Percentiles rank a stretch among this genome's conserved stretches.
Evolutionary conservation across 208 protist species (phyloP).

Genomic region (Porcisia hertigi): DNA sequence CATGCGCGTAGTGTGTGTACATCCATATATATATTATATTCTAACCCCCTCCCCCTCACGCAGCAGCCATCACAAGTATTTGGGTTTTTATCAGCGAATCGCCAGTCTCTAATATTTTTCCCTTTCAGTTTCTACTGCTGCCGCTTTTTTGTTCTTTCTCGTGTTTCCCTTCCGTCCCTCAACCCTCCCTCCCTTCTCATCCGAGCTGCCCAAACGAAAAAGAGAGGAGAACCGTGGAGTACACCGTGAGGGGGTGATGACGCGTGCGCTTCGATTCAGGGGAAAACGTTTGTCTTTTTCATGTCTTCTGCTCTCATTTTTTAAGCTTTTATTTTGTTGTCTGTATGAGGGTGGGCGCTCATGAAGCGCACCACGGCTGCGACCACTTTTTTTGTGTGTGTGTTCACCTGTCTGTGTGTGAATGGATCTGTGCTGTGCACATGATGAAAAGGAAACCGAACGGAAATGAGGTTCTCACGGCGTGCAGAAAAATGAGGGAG

Average conservation of each 20-base stretch:
- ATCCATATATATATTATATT: background rate
- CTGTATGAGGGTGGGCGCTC: background rate
- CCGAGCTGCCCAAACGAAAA: background rate
- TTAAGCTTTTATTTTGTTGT: background rate
- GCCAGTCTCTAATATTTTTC: background rate
- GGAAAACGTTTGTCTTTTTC: background rate
- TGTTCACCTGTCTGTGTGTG: background rate
- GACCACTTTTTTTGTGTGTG: background rate
- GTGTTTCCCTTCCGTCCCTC: no score
- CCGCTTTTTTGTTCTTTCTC: no score
- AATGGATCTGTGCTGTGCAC: conserved; percentile 12
- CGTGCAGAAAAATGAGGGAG: background rate
- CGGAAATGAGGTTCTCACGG: no score
- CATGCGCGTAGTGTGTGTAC: background rate
- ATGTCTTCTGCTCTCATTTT: conserved; percentile 1
- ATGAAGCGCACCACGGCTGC: background rate
- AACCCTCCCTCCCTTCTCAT: background rate
- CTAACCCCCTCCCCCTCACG: background rate
- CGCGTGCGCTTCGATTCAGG: background rate
- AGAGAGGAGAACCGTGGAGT: background rate
- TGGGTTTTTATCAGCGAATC: no score
- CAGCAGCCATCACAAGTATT: no score
- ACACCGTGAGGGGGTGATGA: background rate
- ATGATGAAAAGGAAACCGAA: background rate
- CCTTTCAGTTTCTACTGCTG: background rate